Evolutionary conservation across 176 grass and related monocot species (phyloP).

Genomic region (Carex littledalei): DNA sequence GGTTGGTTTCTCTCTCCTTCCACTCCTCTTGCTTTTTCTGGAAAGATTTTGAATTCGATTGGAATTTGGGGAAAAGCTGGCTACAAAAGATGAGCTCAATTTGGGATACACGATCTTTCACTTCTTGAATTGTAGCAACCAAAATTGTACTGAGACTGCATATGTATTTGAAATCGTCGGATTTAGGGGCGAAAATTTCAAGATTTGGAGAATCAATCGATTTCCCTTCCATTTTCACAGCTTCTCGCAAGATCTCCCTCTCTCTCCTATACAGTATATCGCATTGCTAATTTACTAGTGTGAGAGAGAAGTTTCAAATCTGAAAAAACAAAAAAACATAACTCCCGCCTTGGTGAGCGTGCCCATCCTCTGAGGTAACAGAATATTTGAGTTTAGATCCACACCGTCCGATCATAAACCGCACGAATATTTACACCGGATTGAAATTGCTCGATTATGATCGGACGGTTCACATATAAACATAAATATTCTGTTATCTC

Average conservation of each 20-base stretch:
- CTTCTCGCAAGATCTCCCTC: background rate
- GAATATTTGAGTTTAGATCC: too few relatives aligned
- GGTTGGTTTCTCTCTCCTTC: slow-evolving; percentile 43
- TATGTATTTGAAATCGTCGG: slow-evolving; percentile 59
- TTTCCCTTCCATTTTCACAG: slow-evolving; percentile 19
- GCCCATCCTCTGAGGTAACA: too few relatives aligned
- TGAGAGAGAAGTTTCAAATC: background rate
- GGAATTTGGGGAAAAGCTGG: slow-evolving; percentile 75
- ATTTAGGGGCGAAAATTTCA: background rate
- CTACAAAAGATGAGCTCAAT: slow-evolving; percentile 91
- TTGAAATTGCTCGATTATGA: too few relatives aligned
- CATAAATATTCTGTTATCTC: too few relatives aligned
- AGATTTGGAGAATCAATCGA: background rate
- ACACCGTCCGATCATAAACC: too few relatives aligned
- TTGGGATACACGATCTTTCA: slow-evolving; percentile 79
- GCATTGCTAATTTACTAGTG: background rate
- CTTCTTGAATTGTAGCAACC: slow-evolving; percentile 85
- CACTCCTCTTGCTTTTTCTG: slow-evolving; percentile 45
- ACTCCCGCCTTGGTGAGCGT: background rate
- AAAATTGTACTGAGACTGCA: slow-evolving; percentile 78
- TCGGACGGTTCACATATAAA: too few relatives aligned
- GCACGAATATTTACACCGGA: too few relatives aligned
- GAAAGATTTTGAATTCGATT: slow-evolving; percentile 42
- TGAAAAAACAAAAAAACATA: background rate
- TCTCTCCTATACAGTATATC: background rate